Evolutionary conservation across 208 protist species (phyloP), one percentile per base, ranked within the genome.

Genomic region (Trypanosoma theileri): DNA sequence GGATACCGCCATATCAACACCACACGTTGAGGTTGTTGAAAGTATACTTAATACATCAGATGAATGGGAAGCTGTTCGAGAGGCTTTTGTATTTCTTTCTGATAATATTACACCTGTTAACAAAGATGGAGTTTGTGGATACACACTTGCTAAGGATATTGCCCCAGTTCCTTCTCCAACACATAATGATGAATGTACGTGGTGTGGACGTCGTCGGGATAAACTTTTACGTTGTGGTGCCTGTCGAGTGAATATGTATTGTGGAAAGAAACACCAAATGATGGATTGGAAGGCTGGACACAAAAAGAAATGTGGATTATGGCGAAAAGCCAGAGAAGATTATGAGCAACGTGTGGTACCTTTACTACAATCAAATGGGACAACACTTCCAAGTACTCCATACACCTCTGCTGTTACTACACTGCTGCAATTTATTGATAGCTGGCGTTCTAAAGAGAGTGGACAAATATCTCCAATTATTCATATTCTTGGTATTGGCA

Each of bases 181-280:
- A 3, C 67, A 71, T 22, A 45, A 50, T 42, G 54, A 70, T 40
- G 44, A 62, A 44, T 94, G 89, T 69, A 64, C 80, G 3, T 94
- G 82, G 86, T 94, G 89, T 70, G 71, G 71, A 16, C 84, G 89
- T 12, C 59, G 75, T 21, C 81, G 85, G 8, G 68, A 89, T 70
- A 73, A 66, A 71, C 75, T 93, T 41, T 64, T 85, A 57, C 85
- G 85, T 31, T 95, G 90, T 60, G 73, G 85, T 42, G 77, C 74
- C 12, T 95, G 90, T 66, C 81, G 80, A 42, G 75, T 84, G 1
- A 84, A 90, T 10, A 72, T 71, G 75, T 95, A 95, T 64, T 95
- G 90, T 77, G 80, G 81, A 64, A 82, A 79, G 59, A 73, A 76
- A 7, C 87, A 95, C 53, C 90, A 93, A 72, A 75, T 67, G 62